phyloP scores from a whole-genome alignment of 805 yeast species.

The Jamesozyma piceae region DNA sequence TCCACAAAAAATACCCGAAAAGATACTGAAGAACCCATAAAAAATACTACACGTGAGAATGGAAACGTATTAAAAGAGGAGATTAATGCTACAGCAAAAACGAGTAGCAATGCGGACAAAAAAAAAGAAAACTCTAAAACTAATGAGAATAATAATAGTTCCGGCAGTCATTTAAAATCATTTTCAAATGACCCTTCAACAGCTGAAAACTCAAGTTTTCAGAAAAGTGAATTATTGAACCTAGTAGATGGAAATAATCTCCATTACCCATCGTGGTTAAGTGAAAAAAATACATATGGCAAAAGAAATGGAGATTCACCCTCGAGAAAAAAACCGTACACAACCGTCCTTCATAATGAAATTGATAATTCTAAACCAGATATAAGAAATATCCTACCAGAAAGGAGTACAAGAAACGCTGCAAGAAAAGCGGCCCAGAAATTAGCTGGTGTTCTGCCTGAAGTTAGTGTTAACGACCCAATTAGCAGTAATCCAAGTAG shows the following conservation, averaged over 20 bases:
- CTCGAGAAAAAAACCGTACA: constrained; percentile 20
- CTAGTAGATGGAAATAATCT: constrained; percentile 20
- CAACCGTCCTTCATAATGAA: constrained; percentile 22
- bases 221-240: constrained; percentile 22
- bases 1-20: not conserved
- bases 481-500: constrained; percentile 1
- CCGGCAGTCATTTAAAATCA: no score
- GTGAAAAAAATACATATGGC: constrained; percentile 5
- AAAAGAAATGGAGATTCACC: constrained; percentile 1
- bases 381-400: constrained; percentile 25
- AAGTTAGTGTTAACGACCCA: constrained; percentile 1
- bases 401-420: constrained; percentile 22
- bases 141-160: no score
- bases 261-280: constrained; percentile 15
- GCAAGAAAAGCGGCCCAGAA: constrained; percentile 26
- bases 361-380: constrained; percentile 27
- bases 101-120: not conserved
- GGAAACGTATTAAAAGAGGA: not conserved
- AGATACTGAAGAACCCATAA: not conserved
- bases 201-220: constrained; percentile 19
- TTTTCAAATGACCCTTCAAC: no score
- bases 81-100: not conserved
- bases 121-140: not conserved
- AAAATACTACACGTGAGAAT: not conserved
- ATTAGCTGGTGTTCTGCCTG: constrained; percentile 10